Evolutionary conservation across 805 yeast species (phyloP), one percentile per base, ranked within the genome.

Genomic region (Candida khao-thaluensis): DNA sequence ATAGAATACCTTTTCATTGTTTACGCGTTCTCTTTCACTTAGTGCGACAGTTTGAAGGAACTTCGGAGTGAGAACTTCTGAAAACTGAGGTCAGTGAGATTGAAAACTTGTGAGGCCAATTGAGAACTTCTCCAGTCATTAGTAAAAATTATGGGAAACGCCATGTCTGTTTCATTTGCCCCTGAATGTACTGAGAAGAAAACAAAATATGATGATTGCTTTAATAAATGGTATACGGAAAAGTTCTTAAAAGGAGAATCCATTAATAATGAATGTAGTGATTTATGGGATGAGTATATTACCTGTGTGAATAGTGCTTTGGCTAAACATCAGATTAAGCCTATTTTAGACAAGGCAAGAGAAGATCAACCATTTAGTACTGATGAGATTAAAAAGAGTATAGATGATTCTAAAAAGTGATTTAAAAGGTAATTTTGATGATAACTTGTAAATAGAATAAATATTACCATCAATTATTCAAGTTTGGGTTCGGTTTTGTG

Each of bases 161-260:
- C 55, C 37, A 68, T 69, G 73, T 69, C 95, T 5, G 69, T 59
- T 8, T 88, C 96, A 44, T 85, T 93, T 71, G 98, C 99, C 25
- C 96, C 97, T 17, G 98, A 93, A 66, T 93, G 99, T 64, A 87
- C 95, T 16, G 85, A 79, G 24, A 76, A 83, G 42, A 93, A 93
- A 63, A 79, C 79, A 51, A 77, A 80, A 53, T 93, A 93, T 56
- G 98, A 93, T 57, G 84, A 81, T 54, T 93, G 99, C 61, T 93
- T 93, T 68, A 90, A 89, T 63, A 76, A 76, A 49, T 62, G 99
- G 99, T 93, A 93, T 59, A 81, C 93, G 4, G 97, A 93, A 51
- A 85, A 84, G 60, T 85, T 85, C 49, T 64, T 85, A 41, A 61
- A 69, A 46, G 74, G 73, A 2, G 60, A 66, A 50, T 60, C 77